phyloP scores from a whole-genome alignment of 805 yeast genomes.

The Teunomyces cretensis region DNA sequence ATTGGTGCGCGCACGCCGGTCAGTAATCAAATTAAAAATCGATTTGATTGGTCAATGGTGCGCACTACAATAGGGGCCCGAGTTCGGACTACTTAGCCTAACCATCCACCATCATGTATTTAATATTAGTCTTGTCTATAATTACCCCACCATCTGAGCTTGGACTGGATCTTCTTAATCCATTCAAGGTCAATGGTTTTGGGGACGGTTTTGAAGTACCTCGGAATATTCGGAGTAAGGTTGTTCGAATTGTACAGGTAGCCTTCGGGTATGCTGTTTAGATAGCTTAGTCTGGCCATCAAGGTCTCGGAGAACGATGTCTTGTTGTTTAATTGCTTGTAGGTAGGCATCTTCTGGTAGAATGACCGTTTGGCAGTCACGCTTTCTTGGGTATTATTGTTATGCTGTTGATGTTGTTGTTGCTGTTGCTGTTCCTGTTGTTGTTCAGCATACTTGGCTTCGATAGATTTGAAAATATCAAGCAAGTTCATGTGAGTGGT shows the following conservation, averaged over 20 bases:
- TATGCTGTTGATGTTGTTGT: neutral
- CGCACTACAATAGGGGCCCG: constrained; percentile 7
- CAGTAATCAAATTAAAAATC: constrained; percentile 6
- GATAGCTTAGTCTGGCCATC: constrained; percentile 17
- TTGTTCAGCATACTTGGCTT: constrained; percentile 18
- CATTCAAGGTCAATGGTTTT: constrained; percentile 13
- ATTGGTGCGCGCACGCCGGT: neutral
- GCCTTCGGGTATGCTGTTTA: constrained; percentile 19
- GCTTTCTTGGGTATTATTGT: no score
- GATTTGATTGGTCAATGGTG: constrained; percentile 6
- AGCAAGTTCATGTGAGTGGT: constrained; percentile 13
- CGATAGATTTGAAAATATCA: constrained; percentile 18
- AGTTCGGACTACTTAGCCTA: constrained; percentile 5
- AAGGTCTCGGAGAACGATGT: constrained; percentile 19
- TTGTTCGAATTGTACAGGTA: constrained; percentile 3
- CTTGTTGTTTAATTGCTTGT: constrained; percentile 11
- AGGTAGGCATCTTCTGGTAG: constrained; percentile 10
- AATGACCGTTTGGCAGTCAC: constrained; percentile 10
- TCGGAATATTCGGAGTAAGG: neutral
- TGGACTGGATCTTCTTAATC: constrained; percentile 12
- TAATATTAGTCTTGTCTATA: constrained; percentile 1
- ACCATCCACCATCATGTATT: neutral
- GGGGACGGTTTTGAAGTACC: neutral
- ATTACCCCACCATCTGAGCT: constrained; percentile 8
- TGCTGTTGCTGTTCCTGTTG: neutral